These are phyloP conservation scores for Coffea eugenioides DNA, from an alignment of 257 asterid genomes.

Conservation along the genomic window DNA sequence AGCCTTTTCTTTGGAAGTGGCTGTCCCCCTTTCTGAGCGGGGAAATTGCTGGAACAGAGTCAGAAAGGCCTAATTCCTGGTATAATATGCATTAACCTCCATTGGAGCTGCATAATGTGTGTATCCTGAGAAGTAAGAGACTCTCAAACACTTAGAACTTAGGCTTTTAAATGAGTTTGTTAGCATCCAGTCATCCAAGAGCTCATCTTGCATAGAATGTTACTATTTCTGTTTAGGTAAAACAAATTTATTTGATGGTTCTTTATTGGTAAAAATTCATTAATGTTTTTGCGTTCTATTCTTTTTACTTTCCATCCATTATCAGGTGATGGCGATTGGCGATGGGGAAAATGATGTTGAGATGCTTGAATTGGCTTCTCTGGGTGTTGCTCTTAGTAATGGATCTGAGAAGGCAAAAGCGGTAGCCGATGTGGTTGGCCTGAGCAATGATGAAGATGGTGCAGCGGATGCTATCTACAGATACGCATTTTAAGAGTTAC, in stretches of 20 bases:
- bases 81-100: neutral
- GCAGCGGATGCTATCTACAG: conserved; percentile 95
- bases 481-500: conserved; percentile 62
- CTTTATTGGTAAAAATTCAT: neutral
- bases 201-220: neutral
- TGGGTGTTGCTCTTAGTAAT: conserved; percentile 85
- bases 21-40: neutral
- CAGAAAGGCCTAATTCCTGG: neutral
- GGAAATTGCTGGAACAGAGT: neutral
- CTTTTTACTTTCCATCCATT: neutral
- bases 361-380: conserved; percentile 90
- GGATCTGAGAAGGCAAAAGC: conserved; percentile 94
- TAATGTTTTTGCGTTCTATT: neutral
- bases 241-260: too few species aligned
- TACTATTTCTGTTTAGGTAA: neutral
- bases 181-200: neutral
- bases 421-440: conserved; percentile 75
- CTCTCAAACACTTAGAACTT: neutral
- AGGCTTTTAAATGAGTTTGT: neutral
- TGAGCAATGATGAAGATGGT: conserved; percentile 95
- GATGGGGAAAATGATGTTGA: conserved; percentile 98
- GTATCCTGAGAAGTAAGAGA: neutral
- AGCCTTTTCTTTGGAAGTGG: neutral
- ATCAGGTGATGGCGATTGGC: conserved; percentile 92
- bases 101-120: neutral